A percentile compares a stretch with the other conserved stretches of the same genome.
Evolutionary conservation across 1,284 basidiomycete species (phyloP).

Genomic region (Ceratobasidium papillatum): DNA sequence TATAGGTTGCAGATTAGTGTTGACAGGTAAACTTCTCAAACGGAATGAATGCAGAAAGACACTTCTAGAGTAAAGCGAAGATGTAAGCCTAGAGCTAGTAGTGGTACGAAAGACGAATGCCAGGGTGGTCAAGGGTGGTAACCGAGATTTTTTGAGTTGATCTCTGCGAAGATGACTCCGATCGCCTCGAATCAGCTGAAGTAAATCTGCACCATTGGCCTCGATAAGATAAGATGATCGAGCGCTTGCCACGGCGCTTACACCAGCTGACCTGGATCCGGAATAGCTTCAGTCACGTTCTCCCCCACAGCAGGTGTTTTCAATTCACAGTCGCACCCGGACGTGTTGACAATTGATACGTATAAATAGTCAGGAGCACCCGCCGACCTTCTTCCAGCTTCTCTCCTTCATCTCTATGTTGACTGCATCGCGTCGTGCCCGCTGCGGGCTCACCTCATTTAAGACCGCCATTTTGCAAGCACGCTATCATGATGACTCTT

Average conservation of each 20-base stretch:
- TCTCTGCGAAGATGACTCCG: slow-evolving; percentile 16
- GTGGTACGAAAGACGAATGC: slow-evolving; percentile 10
- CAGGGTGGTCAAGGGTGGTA: slow-evolving; percentile 27
- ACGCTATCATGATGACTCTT: slow-evolving; percentile 81
- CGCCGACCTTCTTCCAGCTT: background rate
- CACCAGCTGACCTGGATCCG: slow-evolving; percentile 37
- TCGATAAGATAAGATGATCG: slow-evolving; percentile 3
- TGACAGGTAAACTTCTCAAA: background rate
- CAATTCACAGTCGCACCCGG: background rate
- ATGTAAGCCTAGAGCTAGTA: background rate
- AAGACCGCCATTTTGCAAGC: slow-evolving; percentile 18
- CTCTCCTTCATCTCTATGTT: slow-evolving; percentile 14
- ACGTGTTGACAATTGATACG: background rate
- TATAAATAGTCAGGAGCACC: background rate
- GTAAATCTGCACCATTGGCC: background rate
- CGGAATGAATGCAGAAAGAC: background rate
- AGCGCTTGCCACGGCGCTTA: background rate
- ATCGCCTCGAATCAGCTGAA: slow-evolving; percentile 11
- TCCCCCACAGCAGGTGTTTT: background rate
- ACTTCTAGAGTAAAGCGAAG: background rate
- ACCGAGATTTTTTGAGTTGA: background rate
- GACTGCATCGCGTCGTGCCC: slow-evolving; percentile 23
- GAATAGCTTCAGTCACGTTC: slow-evolving; percentile 8
- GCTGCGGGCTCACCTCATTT: slow-evolving; percentile 22
- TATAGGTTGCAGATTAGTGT: background rate